phyloP scores from a whole-genome alignment of 352 stramenopile species.

The Globisporangium splendens region DNA sequence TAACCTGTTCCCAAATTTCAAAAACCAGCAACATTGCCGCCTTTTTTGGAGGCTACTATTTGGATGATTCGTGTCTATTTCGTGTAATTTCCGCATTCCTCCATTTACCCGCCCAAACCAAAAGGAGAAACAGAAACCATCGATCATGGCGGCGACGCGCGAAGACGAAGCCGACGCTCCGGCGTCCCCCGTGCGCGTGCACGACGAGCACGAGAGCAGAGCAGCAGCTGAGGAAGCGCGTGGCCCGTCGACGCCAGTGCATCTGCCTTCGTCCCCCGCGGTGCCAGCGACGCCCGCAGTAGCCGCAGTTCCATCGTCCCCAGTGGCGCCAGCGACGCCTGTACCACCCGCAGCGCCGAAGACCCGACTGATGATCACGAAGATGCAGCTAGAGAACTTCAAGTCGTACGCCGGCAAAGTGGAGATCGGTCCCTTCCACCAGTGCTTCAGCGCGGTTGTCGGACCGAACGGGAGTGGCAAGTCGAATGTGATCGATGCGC shows the following conservation, averaged over 20 bases:
- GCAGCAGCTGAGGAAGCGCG: neutral
- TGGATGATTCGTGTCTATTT: too few relatives aligned
- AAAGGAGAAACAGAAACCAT: conserved; percentile 3
- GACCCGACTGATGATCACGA: conserved; percentile 95
- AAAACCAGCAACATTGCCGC: too few relatives aligned
- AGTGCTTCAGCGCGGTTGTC: conserved; percentile 98
- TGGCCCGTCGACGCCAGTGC: too few relatives aligned
- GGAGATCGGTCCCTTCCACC: conserved; percentile 99
- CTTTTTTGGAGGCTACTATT: too few relatives aligned
- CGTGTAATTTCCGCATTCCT: too few relatives aligned
- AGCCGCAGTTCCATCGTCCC: neutral
- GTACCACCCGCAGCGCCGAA: conserved; percentile 14
- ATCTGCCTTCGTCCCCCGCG: too few relatives aligned
- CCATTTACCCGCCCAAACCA: neutral
- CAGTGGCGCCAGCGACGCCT: neutral
- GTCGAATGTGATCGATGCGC: conserved; percentile 99
- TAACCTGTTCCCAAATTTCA: too few relatives aligned
- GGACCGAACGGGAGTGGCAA: conserved; percentile 99
- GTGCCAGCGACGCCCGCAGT: conserved; percentile 1
- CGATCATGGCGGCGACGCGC: conserved; percentile 9
- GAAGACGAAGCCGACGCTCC: neutral
- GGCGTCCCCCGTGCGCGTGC: too few relatives aligned
- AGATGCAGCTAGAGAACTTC: conserved; percentile 99
- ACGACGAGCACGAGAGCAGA: neutral
- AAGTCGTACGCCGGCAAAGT: conserved; percentile 98